Base-by-base conservation (phyloP, 2,329 filamentous ascomycete species). In the Clarireedia monteithiana region DNA sequence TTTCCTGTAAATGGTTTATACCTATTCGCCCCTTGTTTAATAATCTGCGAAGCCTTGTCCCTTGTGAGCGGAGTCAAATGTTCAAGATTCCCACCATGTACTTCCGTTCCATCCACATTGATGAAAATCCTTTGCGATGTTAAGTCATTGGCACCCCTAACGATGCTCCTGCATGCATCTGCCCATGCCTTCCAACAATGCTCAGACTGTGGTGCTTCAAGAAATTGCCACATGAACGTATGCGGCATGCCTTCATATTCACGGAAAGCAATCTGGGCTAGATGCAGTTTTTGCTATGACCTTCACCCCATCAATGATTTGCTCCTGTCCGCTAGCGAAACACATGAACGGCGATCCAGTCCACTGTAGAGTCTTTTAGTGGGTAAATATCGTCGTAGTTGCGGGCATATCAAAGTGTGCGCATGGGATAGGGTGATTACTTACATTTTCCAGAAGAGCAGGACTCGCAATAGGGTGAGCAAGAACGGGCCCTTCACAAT, bases 261-360 rank as follows among this genome's bases (percentile, higher is more conserved):
- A 12, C 20, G 26, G 12, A 46, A 45, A 14, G 26, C 40, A 38
- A 48, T 42, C 14, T 17, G 15, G 14, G 10, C 27, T 14, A 48
- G 23, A 46, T 5, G 51, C 51, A 10, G 14, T 46, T 38, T 53
- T 38, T 5, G 51, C 51, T 2, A 48, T 10, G 9, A 53, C 14
- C 23, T 45, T 30, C 5, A 17, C 27, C n/a, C 34, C 51, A 36
- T 48, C 51, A 12, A 57, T 27, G 5, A 39, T 39, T 26, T 52
- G 50, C 24, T 57, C 55, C 5, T 48, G 38, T 1, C 50, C 50
- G 5, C 24, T 34, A 5, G 45, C 44, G 26, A 54, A 54, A 45
- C 50, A 54, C 38, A 57, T 23, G n/a, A 50, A 39, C 7, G 50
- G 52, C 1, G 50, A 53, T 6, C 50, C 36, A 12, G 45, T 49